phyloP scores from a whole-genome alignment of 2,329 filamentous ascomycete species.

The Lithohypha guttulata region DNA sequence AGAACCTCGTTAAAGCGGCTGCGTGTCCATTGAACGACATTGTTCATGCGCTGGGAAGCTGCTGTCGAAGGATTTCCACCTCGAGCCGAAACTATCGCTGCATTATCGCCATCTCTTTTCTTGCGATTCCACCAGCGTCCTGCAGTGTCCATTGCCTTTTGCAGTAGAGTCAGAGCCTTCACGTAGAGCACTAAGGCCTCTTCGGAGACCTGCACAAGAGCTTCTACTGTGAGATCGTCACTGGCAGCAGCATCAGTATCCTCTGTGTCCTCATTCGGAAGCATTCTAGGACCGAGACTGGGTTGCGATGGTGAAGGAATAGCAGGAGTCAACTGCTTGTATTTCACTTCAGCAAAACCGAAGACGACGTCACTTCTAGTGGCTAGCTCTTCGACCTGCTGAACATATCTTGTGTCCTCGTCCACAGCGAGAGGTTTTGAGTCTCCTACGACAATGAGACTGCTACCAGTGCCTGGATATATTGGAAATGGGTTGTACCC shows the following conservation, averaged over 20 bases:
- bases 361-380: slow-evolving; percentile 93
- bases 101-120: slow-evolving; percentile 50
- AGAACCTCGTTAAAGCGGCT: slow-evolving; percentile 91
- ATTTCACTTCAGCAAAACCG: slow-evolving; percentile 96
- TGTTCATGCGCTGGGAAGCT: slow-evolving; percentile 65
- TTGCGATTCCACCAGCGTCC: slow-evolving; percentile 82
- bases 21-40: slow-evolving; percentile 90
- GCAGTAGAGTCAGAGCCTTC: slow-evolving; percentile 79
- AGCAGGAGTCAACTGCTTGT: slow-evolving; percentile 86
- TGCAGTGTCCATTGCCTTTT: slow-evolving; percentile 91
- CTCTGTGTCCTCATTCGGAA: slow-evolving; percentile 21
- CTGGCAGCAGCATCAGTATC: slow-evolving; percentile 30
- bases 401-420: slow-evolving; percentile 68
- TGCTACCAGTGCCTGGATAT: slow-evolving; percentile 64
- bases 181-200: slow-evolving; percentile 94
- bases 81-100: slow-evolving; percentile 32
- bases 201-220: slow-evolving; percentile 76
- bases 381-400: slow-evolving; percentile 81
- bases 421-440: slow-evolving; percentile 56
- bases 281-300: slow-evolving; percentile 25
- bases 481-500: slow-evolving; percentile 63
- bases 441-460: slow-evolving; percentile 53
- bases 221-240: slow-evolving; percentile 74
- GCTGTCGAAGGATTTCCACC: slow-evolving; percentile 39
- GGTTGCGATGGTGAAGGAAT: slow-evolving; percentile 52